phyloP scores from a whole-genome alignment of 352 stramenopile species.

The Phytophthora parvispora region DNA sequence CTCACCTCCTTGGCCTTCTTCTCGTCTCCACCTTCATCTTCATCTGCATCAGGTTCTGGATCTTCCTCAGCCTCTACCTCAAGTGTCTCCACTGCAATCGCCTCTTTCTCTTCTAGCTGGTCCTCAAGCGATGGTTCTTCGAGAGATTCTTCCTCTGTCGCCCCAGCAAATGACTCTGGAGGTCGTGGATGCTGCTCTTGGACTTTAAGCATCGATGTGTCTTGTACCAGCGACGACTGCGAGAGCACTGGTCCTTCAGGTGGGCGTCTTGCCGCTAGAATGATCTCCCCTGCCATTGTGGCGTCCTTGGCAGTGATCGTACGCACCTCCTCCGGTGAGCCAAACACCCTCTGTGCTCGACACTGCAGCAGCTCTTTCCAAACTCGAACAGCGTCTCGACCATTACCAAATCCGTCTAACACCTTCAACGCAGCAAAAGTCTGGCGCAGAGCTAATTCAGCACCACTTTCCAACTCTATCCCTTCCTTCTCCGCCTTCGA shows the following conservation, averaged over 20 bases:
- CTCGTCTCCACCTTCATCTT: neutral
- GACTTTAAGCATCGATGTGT: slow-evolving; percentile 9
- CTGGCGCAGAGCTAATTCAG: slow-evolving; percentile 30
- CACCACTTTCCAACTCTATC: slow-evolving; percentile 44
- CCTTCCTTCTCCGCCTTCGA: slow-evolving; percentile 51
- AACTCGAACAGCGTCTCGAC: slow-evolving; percentile 73
- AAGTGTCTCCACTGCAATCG: slow-evolving; percentile 2
- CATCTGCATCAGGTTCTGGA: slow-evolving; percentile 17
- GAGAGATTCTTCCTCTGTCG: neutral
- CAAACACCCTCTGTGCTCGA: slow-evolving; percentile 69
- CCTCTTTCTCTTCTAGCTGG: slow-evolving; percentile 13
- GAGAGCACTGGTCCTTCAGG: slow-evolving; percentile 42
- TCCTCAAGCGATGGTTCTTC: slow-evolving; percentile 11
- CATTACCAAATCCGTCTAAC: slow-evolving; percentile 78
- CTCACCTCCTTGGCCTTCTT: slow-evolving; percentile 28
- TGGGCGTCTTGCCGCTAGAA: slow-evolving; percentile 54
- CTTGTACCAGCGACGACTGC: slow-evolving; percentile 9
- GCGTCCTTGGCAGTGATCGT: slow-evolving; percentile 59
- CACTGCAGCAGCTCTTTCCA: slow-evolving; percentile 74
- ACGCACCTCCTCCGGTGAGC: slow-evolving; percentile 50
- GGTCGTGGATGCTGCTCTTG: slow-evolving; percentile 3
- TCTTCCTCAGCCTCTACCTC: slow-evolving; percentile 36
- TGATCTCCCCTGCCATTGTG: slow-evolving; percentile 34
- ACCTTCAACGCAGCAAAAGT: slow-evolving; percentile 53
- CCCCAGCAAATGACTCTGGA: too few species aligned